Base-by-base conservation (phyloP, 768 basidiomycete genomes). In the Boletales sp. region DNA sequence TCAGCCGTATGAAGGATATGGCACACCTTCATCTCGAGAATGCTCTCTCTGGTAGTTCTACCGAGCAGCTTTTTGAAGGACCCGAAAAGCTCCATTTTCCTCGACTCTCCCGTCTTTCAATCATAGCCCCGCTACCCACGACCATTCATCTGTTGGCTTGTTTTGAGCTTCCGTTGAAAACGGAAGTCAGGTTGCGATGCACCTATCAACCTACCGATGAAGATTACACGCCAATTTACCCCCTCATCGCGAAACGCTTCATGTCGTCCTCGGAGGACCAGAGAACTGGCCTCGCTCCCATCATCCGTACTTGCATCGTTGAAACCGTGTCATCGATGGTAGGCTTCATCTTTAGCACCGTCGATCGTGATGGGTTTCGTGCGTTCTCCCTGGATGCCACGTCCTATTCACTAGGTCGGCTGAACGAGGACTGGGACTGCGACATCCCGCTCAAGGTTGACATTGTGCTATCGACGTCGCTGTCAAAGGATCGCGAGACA, bases 401-500 rank as follows among this genome's bases (percentile, higher is more conserved):
- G 8, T 44, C 38, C 12, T 54, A 28, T 28, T 28, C 25, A 28
- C 25, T 28, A 4, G 25, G 25, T 7, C 7, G 45, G 31, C 41
- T 55, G 11, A 28, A 39, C 15, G 55, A 63, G 25, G 53, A 63
- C 17, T 62, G 58, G 58, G 50, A 49, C 38, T 51, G 53, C 48
- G 34, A 56, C 13, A 53, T 64, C 15, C 56, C 58, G 30, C 57
- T 59, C 50, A 57, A 52, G 18, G 35, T 47, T 14, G 57, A 57
- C 35, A 6, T 61, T 39, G 53, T 42, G 28, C 33, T 49, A 8
- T 44, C 34, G 37, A 45, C 50, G 25, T 61, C 49, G 8, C 31
- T 39, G 32, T 17, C 37, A 6, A 47, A 13, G 34, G 57, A 56
- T 41, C 54, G 53, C 35, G 57, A 56, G 43, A 45, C 49, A 13